These are phyloP conservation scores for Edaphochlamys debaryana DNA, from an alignment of 139 green algal species.

Conservation along the genomic window DNA sequence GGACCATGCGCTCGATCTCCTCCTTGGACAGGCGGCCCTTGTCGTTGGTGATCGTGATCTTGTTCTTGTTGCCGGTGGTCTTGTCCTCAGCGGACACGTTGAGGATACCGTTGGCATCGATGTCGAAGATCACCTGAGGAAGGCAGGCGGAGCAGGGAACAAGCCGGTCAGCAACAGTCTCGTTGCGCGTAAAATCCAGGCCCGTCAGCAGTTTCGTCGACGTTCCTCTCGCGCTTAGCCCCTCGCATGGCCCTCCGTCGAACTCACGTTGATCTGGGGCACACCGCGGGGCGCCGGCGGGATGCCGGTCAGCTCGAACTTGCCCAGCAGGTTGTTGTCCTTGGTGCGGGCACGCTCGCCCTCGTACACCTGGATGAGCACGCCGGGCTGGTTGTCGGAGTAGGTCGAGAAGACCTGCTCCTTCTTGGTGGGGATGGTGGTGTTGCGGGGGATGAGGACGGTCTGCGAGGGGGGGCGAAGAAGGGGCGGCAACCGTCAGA, in stretches of 20 bases:
- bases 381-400: slow-evolving; percentile 97
- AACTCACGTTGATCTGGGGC: slow-evolving; percentile 92
- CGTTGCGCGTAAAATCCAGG: neutral
- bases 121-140: slow-evolving; percentile 94
- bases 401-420: slow-evolving; percentile 99
- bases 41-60: slow-evolving; percentile 99
- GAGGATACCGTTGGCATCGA: slow-evolving; percentile 99
- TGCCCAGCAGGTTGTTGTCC: slow-evolving; percentile 98
- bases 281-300: slow-evolving; percentile 96
- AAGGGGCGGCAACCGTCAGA: too few species aligned
- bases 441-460: slow-evolving; percentile 96
- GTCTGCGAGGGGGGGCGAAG: slow-evolving; percentile 69
- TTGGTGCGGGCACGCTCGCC: slow-evolving; percentile 91
- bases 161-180: neutral
- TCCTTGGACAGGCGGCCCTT: slow-evolving; percentile 98
- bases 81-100: slow-evolving; percentile 99
- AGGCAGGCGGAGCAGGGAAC: neutral
- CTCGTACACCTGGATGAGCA: slow-evolving; percentile 96
- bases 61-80: slow-evolving; percentile 95
- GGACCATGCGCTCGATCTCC: slow-evolving; percentile 99
- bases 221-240: too few species aligned
- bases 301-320: slow-evolving; percentile 99
- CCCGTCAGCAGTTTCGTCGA: too few species aligned
- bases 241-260: too few species aligned
- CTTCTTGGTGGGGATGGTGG: slow-evolving; percentile 99